These are phyloP conservation scores for Penicillium griseofulvum DNA, from an alignment of 2,329 filamentous ascomycete species.

Conservation along the genomic window DNA sequence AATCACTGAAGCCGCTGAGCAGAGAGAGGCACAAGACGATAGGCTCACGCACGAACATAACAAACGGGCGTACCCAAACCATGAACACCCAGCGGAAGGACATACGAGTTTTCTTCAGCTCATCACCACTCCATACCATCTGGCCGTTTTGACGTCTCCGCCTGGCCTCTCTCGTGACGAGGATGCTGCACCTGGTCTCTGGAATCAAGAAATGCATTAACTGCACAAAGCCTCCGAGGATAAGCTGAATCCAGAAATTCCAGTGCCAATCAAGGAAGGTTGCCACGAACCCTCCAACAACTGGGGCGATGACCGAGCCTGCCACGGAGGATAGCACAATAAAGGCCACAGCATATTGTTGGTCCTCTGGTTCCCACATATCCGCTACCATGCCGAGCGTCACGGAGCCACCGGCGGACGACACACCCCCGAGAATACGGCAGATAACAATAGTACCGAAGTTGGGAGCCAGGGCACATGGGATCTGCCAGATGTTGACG, in stretches of 20 bases:
- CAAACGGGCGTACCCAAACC: slow-evolving; percentile 61
- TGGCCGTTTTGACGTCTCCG: slow-evolving; percentile 54
- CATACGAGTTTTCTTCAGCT: slow-evolving; percentile 60
- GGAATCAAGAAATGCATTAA: slow-evolving; percentile 50
- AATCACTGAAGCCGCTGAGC: slow-evolving; percentile 63
- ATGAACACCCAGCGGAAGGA: slow-evolving; percentile 55
- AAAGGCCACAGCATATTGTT: slow-evolving; percentile 60
- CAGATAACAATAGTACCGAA: slow-evolving; percentile 67
- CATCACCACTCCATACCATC: slow-evolving; percentile 70
- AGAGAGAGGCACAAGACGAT: slow-evolving; percentile 62
- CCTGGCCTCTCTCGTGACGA: slow-evolving; percentile 60
- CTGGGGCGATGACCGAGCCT: slow-evolving; percentile 48
- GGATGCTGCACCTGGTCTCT: slow-evolving; percentile 58
- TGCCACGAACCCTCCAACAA: slow-evolving; percentile 55
- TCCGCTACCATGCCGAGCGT: slow-evolving; percentile 65
- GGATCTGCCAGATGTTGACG: slow-evolving; percentile 74
- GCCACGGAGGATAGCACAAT: slow-evolving; percentile 59
- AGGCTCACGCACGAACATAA: slow-evolving; percentile 63
- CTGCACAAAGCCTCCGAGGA: slow-evolving; percentile 56
- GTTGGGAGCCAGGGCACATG: slow-evolving; percentile 69
- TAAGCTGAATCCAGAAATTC: slow-evolving; percentile 64
- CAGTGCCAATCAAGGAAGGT: slow-evolving; percentile 53
- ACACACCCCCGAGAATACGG: slow-evolving; percentile 62
- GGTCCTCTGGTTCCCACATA: slow-evolving; percentile 57
- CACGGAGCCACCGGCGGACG: slow-evolving; percentile 63